These are phyloP conservation scores for Lactifluus subvellereus DNA, from an alignment of 768 basidiomycete genomes.

Conservation along the genomic window DNA sequence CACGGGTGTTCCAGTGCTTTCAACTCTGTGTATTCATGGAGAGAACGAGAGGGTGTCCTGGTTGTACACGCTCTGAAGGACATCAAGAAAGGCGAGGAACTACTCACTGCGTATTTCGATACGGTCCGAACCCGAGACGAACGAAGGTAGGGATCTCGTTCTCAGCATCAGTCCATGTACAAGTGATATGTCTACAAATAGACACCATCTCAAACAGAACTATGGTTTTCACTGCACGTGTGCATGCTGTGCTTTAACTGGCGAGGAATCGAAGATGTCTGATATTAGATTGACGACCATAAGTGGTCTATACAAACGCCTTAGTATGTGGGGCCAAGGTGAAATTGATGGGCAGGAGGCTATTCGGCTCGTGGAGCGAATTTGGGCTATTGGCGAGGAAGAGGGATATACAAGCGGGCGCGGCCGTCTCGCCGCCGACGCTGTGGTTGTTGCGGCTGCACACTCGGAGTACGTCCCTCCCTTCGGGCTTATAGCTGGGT, in stretches of 20 bases:
- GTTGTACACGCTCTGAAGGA: slow-evolving; percentile 55
- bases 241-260: slow-evolving; percentile 50
- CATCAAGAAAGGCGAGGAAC: slow-evolving; percentile 52
- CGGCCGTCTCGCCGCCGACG: slow-evolving; percentile 57
- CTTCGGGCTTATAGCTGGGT: neutral
- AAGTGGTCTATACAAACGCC: slow-evolving; percentile 38
- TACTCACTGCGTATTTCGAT: slow-evolving; percentile 56
- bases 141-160: slow-evolving; percentile 36
- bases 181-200: slow-evolving; percentile 27
- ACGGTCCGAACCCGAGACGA: slow-evolving; percentile 49
- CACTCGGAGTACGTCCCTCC: slow-evolving; percentile 52
- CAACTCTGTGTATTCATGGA: slow-evolving; percentile 60
- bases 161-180: neutral
- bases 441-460: slow-evolving; percentile 51
- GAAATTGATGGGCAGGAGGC: slow-evolving; percentile 46
- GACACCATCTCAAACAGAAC: slow-evolving; percentile 42
- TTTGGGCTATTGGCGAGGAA: slow-evolving; percentile 53
- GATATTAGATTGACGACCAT: slow-evolving; percentile 47
- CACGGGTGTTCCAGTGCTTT: slow-evolving; percentile 65
- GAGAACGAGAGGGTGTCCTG: slow-evolving; percentile 42
- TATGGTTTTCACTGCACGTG: slow-evolving; percentile 60
- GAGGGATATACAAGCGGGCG: slow-evolving; percentile 66
- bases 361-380: slow-evolving; percentile 40
- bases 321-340: slow-evolving; percentile 45
- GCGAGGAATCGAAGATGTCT: slow-evolving; percentile 42